Conservation (phyloP, 805 yeast genomes). For the Myxozyma geophila region DNA sequence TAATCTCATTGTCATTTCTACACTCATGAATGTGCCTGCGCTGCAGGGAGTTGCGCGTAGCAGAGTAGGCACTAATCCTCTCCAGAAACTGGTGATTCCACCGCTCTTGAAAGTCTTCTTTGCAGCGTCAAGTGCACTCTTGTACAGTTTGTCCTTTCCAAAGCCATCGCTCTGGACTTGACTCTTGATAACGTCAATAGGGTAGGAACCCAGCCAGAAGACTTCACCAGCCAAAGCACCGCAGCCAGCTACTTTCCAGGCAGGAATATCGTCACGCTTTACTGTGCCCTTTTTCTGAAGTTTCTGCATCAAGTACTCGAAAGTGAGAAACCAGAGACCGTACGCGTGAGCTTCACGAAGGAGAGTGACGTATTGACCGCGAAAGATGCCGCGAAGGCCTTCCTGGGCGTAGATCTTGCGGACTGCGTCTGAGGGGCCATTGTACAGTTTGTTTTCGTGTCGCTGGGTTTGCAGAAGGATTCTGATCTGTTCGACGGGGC, state of each 20-base stretch:
- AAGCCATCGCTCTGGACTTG: constrained; percentile 78
- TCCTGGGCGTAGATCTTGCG: constrained; percentile 58
- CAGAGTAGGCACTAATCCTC: constrained; percentile 89
- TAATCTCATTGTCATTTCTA: constrained; percentile 82
- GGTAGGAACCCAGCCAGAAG: constrained; percentile 47
- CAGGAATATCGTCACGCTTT: constrained; percentile 76
- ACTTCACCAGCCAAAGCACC: constrained; percentile 90
- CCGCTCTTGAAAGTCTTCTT: constrained; percentile 56
- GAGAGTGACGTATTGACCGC: constrained; percentile 83
- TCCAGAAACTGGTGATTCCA: constrained; percentile 80
- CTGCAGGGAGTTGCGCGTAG: constrained; percentile 97
- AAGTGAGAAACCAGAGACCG: constrained; percentile 74
- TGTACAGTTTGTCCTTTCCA: constrained; percentile 63
- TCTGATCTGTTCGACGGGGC: constrained; percentile 95
- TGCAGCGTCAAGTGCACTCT: constrained; percentile 61
- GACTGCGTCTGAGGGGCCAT: constrained; percentile 78
- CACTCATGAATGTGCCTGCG: constrained; percentile 94
- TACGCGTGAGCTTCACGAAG: constrained; percentile 81
- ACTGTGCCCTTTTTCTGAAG: constrained; percentile 34
- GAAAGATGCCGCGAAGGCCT: constrained; percentile 68
- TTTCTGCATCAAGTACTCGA: constrained; percentile 56
- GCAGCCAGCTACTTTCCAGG: constrained; percentile 81
- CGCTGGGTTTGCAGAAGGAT: constrained; percentile 91
- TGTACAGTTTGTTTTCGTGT: constrained; percentile 50
- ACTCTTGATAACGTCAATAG: constrained; percentile 89